Evolutionary conservation across 2,329 filamentous ascomycete species (phyloP), one percentile per base, ranked within the genome.

Genomic region (Zasmidium citrigriseum): DNA sequence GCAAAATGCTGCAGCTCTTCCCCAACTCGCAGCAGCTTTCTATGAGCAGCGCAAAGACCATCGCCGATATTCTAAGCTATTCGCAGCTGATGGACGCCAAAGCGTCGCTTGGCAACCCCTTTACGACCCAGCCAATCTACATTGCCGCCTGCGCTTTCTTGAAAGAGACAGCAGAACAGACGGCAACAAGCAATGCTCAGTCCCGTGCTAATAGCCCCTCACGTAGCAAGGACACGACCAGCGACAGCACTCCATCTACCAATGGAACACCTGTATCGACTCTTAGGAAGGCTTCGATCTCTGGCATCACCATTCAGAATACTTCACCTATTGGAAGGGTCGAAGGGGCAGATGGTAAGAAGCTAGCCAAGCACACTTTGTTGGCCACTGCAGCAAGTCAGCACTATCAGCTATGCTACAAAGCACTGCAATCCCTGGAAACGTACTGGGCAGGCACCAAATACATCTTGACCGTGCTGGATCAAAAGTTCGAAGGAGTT

Each of bases 11-110:
- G 51, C 88, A 91, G 56, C 80, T 96, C 1, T 85, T 91, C 38
- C 85, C 89, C 0, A 90, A 95, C 69, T 95, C 90, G 64, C 86
- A 90, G 56, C 90, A 95, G 71, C 69, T 86, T 4, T 91, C 89
- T 60, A 93, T 93, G 88, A 93, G 89, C 14, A 93, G 90, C 22
- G 92, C 91, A 12, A 96, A 96, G 77, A 96, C 91, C 0, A 95
- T 96, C 60, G 91, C 90, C 29, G 91, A 96, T 67, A 96, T 96
- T 16, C 76, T 96, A 9, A 88, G 89, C 1, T 96, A 96, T 72
- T 90, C 91, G 0, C 90, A 96, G 69, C 77, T 96, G 10, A 90
- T 95, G 52, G 90, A 96, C 71, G 86, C 89, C 0, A 92, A 90
- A 72, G 93, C 91, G 66, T 91, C 93, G 56, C 88, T 93, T 29